Evolutionary conservation across 768 basidiomycete genomes (phyloP).

Genomic region (Pisolithus microcarpus): DNA sequence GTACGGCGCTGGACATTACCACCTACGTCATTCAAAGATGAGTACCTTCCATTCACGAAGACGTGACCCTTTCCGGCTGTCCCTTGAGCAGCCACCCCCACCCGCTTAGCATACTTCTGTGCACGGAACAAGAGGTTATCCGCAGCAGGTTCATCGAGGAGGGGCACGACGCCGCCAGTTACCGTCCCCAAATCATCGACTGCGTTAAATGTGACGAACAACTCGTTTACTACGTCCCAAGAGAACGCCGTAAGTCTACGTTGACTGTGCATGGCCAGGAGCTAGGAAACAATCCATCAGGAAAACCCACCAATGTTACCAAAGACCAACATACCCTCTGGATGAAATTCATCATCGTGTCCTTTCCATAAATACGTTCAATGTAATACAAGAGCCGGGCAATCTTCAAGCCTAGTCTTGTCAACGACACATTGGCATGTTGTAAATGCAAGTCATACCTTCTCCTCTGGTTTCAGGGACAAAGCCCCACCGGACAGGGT

Average conservation of each 20-base stretch:
- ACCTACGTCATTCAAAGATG: constrained; percentile 60
- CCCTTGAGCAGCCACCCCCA: constrained; percentile 40
- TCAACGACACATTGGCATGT: constrained; percentile 1
- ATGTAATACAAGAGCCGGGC: constrained; percentile 67
- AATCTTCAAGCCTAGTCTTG: constrained; percentile 50
- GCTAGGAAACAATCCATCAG: constrained; percentile 20
- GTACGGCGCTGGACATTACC: neutral
- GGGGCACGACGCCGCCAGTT: constrained; percentile 20
- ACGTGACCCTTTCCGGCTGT: constrained; percentile 49
- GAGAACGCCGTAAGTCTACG: constrained; percentile 29
- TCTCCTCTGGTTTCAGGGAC: constrained; percentile 56
- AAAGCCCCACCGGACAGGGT: constrained; percentile 81
- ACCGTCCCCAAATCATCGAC: constrained; percentile 36
- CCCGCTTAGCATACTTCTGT: constrained; percentile 47
- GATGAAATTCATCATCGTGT: constrained; percentile 56
- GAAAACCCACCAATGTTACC: neutral
- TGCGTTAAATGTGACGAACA: constrained; percentile 33
- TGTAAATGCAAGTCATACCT: constrained; percentile 14
- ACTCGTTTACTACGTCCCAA: constrained; percentile 36
- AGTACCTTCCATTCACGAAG: constrained; percentile 87
- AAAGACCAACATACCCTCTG: constrained; percentile 33
- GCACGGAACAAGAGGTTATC: constrained; percentile 38
- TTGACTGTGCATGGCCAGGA: constrained; percentile 31
- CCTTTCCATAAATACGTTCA: constrained; percentile 54
- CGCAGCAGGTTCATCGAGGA: constrained; percentile 21